phyloP scores from a whole-genome alignment of 139 green algal genomes.

The Closterium sp. region DNA sequence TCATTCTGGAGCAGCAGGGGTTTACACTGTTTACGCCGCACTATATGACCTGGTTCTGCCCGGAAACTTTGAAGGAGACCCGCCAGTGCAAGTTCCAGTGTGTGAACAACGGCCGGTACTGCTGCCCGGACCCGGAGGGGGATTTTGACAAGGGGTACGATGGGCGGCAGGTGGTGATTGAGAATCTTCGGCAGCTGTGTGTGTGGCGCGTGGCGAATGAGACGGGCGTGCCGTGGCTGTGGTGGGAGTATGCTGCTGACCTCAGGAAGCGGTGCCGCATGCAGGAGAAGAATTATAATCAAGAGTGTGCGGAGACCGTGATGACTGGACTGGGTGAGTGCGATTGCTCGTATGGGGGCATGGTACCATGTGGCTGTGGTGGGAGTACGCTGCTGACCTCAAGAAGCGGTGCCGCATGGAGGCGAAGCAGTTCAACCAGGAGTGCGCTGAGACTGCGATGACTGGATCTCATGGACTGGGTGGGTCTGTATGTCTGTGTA shows the following conservation, averaged over 20 bases:
- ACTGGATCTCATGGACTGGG: slow-evolving; percentile 60
- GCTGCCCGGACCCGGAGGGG: slow-evolving; percentile 65
- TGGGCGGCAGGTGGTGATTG: slow-evolving; percentile 64
- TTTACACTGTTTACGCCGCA: slow-evolving; percentile 81
- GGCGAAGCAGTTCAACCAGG: slow-evolving; percentile 59
- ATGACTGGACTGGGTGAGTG: slow-evolving; percentile 43
- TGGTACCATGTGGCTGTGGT: no score
- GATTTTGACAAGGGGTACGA: slow-evolving; percentile 54
- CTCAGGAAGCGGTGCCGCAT: slow-evolving; percentile 74
- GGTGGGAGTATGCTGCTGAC: slow-evolving; percentile 81
- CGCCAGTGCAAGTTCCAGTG: slow-evolving; percentile 76
- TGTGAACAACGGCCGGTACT: slow-evolving; percentile 78
- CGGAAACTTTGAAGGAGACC: slow-evolving; percentile 48
- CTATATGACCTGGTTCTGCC: slow-evolving; percentile 86
- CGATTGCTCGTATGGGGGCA: neutral
- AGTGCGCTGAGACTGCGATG: slow-evolving; percentile 70
- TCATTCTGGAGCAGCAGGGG: slow-evolving; percentile 59
- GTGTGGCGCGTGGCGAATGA: slow-evolving; percentile 69
- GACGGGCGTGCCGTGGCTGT: slow-evolving; percentile 61
- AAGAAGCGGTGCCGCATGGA: slow-evolving; percentile 67
- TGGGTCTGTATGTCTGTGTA: neutral
- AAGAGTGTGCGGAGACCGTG: slow-evolving; percentile 70
- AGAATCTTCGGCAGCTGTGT: slow-evolving; percentile 87
- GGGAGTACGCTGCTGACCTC: slow-evolving; percentile 78
- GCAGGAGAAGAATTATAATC: slow-evolving; percentile 59